phyloP scores from a whole-genome alignment of 768 basidiomycete genomes.

The Pisolithus microcarpus region DNA sequence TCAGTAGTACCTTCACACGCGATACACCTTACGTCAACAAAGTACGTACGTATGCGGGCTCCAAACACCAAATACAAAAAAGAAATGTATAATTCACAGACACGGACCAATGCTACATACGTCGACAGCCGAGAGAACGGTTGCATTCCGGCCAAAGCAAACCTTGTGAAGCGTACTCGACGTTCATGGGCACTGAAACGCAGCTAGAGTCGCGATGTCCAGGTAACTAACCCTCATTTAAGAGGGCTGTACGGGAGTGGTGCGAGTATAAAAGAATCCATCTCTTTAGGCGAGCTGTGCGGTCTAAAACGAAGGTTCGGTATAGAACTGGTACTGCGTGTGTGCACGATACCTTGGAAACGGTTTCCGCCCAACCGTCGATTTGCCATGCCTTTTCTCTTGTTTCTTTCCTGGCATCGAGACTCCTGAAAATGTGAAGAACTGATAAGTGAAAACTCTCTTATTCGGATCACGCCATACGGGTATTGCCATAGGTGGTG shows the following conservation, averaged over 20 bases:
- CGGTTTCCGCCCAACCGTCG: conserved; percentile 93
- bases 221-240: conserved; percentile 39
- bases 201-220: not conserved
- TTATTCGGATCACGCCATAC: conserved; percentile 38
- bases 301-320: conserved; percentile 47
- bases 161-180: not conserved
- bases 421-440: conserved; percentile 37
- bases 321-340: conserved; percentile 9
- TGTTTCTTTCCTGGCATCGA: conserved; percentile 74
- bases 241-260: conserved; percentile 82
- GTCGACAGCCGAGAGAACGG: not conserved
- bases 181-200: not conserved
- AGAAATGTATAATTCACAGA: not conserved
- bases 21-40: not conserved
- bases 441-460: conserved; percentile 4
- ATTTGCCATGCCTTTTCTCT: conserved; percentile 91
- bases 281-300: conserved; percentile 75
- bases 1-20: conserved; percentile 14
- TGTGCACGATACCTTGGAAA: conserved; percentile 58
- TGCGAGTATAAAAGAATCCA: conserved; percentile 81
- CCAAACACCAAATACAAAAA: no score
- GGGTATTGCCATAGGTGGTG: conserved; percentile 98
- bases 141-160: not conserved
- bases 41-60: no score
- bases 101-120: not conserved